Evolutionary conservation across 2,329 filamentous ascomycete genomes (phyloP).

Genomic region (Hypoxylon sp.): DNA sequence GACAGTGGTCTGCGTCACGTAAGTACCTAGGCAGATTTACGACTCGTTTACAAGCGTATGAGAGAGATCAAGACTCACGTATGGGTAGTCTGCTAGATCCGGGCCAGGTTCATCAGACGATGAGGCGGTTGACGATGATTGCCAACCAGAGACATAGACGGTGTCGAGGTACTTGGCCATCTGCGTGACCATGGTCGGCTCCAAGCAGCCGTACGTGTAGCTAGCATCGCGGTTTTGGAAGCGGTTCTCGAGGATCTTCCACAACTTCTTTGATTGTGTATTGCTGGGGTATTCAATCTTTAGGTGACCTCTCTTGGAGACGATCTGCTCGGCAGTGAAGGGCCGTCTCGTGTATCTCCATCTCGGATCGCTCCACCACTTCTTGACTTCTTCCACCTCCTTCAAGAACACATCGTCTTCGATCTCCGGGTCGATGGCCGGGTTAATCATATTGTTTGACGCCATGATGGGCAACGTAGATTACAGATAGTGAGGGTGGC

Average conservation of each 20-base stretch:
- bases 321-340: conserved; percentile 97
- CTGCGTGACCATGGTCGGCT: conserved; percentile 98
- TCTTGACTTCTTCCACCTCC: conserved; percentile 89
- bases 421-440: conserved; percentile 65
- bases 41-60: not conserved
- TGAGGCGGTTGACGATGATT: conserved; percentile 96
- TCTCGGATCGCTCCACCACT: conserved; percentile 93
- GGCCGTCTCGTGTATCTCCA: conserved; percentile 94
- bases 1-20: conserved; percentile 81
- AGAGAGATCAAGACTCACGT: conserved; percentile 65
- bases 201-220: conserved; percentile 96
- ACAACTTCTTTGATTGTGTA: conserved; percentile 91
- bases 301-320: conserved; percentile 91
- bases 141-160: conserved; percentile 98
- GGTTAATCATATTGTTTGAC: conserved; percentile 71
- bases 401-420: conserved; percentile 78
- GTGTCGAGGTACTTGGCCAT: conserved; percentile 99
- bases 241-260: conserved; percentile 86
- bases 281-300: conserved; percentile 94
- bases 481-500: conserved; percentile 11
- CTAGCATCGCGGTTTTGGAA: conserved; percentile 89
- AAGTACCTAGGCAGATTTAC: conserved; percentile 15
- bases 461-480: conserved; percentile 62
- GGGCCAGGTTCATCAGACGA: conserved; percentile 95
- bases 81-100: conserved; percentile 97